Conservation (phyloP, 192 early-diverging fungal genomes). For the Backusella tuberculispora region DNA sequence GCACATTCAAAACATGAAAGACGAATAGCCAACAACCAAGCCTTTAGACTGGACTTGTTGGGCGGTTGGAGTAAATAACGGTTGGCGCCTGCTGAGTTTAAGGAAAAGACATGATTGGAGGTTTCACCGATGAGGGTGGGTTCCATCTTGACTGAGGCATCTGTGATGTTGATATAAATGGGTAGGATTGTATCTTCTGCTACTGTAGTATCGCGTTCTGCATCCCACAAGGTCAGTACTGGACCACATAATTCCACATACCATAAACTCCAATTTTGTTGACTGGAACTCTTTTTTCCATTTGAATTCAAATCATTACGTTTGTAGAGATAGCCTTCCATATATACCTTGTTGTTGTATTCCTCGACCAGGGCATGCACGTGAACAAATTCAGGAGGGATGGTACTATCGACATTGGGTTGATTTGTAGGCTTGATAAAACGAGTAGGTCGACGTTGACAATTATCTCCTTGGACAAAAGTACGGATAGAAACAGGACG, state of each 20-base stretch:
- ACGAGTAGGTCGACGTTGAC: slow-evolving; percentile 23
- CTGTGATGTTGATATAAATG: slow-evolving; percentile 79
- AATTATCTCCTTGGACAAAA: neutral
- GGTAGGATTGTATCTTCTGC: slow-evolving; percentile 50
- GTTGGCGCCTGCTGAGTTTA: slow-evolving; percentile 77
- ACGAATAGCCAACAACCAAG: slow-evolving; percentile 71
- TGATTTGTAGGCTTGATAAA: slow-evolving; percentile 39
- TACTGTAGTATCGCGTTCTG: slow-evolving; percentile 27
- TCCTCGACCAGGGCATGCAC: slow-evolving; percentile 61
- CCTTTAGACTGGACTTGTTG: slow-evolving; percentile 48
- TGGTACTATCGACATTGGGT: neutral
- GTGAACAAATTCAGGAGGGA: slow-evolving; percentile 46
- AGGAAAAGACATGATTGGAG: slow-evolving; percentile 53
- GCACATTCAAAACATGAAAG: slow-evolving; percentile 77
- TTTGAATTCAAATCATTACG: slow-evolving; percentile 63
- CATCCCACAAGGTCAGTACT: slow-evolving; percentile 65
- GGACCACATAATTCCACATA: slow-evolving; percentile 79
- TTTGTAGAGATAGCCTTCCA: slow-evolving; percentile 72
- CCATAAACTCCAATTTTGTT: slow-evolving; percentile 70
- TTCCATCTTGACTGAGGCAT: slow-evolving; percentile 64
- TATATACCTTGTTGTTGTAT: slow-evolving; percentile 69
- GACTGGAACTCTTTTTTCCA: slow-evolving; percentile 55
- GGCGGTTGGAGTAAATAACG: slow-evolving; percentile 63
- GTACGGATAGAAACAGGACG: slow-evolving; percentile 1
- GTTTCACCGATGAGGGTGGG: slow-evolving; percentile 54